Evolutionary conservation across 2,329 filamentous ascomycete species (phyloP).

Genomic region (Zymoseptoria ardabiliae): DNA sequence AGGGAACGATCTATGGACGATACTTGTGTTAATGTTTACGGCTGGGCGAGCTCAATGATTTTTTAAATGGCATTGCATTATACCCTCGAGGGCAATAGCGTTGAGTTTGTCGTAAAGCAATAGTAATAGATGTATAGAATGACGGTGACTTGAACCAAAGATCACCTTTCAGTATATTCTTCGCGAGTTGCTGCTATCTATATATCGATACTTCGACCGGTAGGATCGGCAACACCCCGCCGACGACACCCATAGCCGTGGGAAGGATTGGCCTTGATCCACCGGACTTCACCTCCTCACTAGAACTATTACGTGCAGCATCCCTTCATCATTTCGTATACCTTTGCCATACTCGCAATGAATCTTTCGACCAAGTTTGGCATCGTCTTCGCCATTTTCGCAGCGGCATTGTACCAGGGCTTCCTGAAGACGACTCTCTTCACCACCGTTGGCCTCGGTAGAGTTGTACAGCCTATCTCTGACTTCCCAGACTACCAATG

Average conservation of each 20-base stretch:
- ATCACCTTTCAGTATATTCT: not conserved
- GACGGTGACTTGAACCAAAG: not conserved
- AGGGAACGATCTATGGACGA: not conserved
- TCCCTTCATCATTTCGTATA: not conserved
- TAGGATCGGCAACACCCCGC: not conserved
- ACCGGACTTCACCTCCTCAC: not conserved
- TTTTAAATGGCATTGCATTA: not conserved
- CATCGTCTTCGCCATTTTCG: not conserved
- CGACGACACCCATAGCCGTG: not conserved
- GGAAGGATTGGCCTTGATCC: not conserved
- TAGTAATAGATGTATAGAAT: not conserved
- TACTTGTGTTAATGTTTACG: not conserved
- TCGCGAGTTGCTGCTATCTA: not conserved
- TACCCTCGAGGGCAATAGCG: not conserved
- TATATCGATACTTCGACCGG: not conserved
- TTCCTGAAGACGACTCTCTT: slow-evolving; percentile 8
- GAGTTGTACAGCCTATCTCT: slow-evolving; percentile 14
- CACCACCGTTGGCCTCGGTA: slow-evolving; percentile 10
- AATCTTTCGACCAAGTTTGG: not conserved
- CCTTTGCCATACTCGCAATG: not conserved
- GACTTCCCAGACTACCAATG: slow-evolving; percentile 19
- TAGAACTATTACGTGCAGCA: not conserved
- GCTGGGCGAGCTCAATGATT: not conserved
- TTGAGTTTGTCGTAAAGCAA: not conserved
- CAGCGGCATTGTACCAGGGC: slow-evolving; percentile 6